Base-by-base conservation (phyloP, 2,329 filamentous ascomycete genomes). In the Beauveria pseudobassiana region DNA sequence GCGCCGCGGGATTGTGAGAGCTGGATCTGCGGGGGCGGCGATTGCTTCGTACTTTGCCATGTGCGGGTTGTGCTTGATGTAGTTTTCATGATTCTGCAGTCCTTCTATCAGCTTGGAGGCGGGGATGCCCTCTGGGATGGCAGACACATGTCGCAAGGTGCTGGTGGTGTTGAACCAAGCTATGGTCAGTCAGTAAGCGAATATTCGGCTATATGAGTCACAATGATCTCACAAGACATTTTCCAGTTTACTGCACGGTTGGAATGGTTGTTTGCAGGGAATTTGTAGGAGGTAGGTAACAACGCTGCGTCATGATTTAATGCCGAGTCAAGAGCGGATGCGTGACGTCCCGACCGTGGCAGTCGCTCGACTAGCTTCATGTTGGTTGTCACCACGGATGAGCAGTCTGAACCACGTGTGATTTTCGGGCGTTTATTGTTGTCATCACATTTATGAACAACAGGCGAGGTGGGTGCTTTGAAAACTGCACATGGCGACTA, bases 21-120 rank as follows among this genome's bases (percentile, higher is more conserved):
- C 64, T 1, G 71, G 64, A 40, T 70, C 67, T 16, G 68, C 65
- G 1, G 67, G 65, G 22, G 67, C 67, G 12, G 70, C 65, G 48
- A 80, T 69, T 20, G 67, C 67, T 57, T 77, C 73, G 67, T 76
- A 79, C 50, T 74, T 76, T 63, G 74, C 67, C 69, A 80, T 75
- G 71, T 82, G 80, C 53, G 82, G 82, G 65, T 83, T 77, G 71
- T 79, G 82, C 48, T 72, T 65, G 51, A 85, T 74, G 70, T 83
- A 80, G 71, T 80, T 79, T 40, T 73, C 74, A 66, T 82, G 79
- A 66, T 82, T 76, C 28, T 82, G 81, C 34, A 85, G 77, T 59
- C 77, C 73, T 30, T 74, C 69, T 38, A 83, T 67, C n/a, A 71
- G 76, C 50, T 73, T 71, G 24, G 73, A 66, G 16, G 64, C 68